phyloP scores from a whole-genome alignment of 176 grass and related monocot species.

The Coix lacrymajobi region DNA sequence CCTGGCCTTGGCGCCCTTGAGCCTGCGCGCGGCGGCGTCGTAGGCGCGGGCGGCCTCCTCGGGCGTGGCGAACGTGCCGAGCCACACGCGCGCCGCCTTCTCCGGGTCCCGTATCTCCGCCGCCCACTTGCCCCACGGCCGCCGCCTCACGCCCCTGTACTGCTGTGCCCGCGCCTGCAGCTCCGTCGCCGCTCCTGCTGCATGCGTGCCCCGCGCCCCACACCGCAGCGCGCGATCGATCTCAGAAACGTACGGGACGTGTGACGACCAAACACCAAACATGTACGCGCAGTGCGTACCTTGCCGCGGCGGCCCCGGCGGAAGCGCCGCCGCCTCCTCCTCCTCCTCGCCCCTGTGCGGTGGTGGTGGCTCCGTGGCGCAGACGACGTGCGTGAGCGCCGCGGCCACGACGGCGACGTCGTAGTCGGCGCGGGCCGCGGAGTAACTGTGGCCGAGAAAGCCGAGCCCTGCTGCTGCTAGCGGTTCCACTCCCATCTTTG shows the following conservation, averaged over 20 bases:
- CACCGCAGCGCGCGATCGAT: no score
- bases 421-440: constrained; percentile 14
- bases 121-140: constrained; percentile 70
- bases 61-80: constrained; percentile 32
- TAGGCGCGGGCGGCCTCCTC: constrained; percentile 32
- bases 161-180: neutral
- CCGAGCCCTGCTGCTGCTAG: neutral
- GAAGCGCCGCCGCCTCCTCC: neutral
- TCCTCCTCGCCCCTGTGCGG: neutral
- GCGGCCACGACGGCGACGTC: constrained; percentile 19
- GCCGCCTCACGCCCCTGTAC: constrained; percentile 66
- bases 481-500: neutral
- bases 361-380: neutral
- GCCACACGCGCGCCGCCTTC: constrained; percentile 31
- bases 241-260: neutral
- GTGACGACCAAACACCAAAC: no score
- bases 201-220: neutral
- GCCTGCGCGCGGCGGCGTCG: constrained; percentile 20
- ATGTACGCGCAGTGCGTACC: neutral
- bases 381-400: constrained; percentile 35
- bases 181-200: neutral
- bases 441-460: neutral
- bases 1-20: constrained; percentile 37
- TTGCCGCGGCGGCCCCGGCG: neutral
- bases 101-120: constrained; percentile 66